phyloP scores from a whole-genome alignment of 1,284 basidiomycete species.

The Leucocoprinus gongylophorus region DNA sequence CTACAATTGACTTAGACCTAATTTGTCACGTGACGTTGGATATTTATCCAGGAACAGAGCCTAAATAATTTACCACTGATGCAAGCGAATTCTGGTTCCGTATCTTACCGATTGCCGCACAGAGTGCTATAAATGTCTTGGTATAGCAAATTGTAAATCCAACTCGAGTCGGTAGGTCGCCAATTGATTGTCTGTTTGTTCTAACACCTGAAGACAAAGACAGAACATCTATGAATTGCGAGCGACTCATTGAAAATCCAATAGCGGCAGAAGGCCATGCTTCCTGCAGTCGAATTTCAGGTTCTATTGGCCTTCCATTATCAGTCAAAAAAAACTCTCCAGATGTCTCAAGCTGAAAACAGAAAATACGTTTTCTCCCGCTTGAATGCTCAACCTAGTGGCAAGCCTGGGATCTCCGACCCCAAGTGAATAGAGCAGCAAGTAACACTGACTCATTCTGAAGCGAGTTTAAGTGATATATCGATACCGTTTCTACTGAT shows the following conservation, averaged over 20 bases:
- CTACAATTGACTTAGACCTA: too few species aligned
- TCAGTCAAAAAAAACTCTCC: neutral
- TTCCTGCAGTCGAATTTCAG: slow-evolving; percentile 4
- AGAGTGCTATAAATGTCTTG: slow-evolving; percentile 2
- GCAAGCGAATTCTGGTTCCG: neutral
- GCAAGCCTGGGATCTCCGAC: neutral
- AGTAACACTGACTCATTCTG: neutral
- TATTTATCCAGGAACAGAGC: too few species aligned
- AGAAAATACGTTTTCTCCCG: neutral
- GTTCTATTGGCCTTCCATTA: neutral
- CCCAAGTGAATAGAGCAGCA: neutral
- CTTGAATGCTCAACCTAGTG: neutral
- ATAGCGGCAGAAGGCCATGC: slow-evolving; percentile 2
- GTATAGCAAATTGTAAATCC: slow-evolving; percentile 4
- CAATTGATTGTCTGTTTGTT: neutral
- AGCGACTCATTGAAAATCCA: neutral
- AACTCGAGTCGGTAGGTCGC: neutral
- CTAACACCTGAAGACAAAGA: neutral
- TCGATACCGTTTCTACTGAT: too few species aligned
- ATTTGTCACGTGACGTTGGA: too few species aligned
- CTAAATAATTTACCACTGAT: neutral
- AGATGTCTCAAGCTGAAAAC: neutral
- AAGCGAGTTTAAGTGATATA: neutral
- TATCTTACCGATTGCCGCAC: slow-evolving; percentile 5
- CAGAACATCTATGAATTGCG: neutral